Conservation (phyloP, 345 rosid species). For the sweet orange (Citrus sinensis) region DNA sequence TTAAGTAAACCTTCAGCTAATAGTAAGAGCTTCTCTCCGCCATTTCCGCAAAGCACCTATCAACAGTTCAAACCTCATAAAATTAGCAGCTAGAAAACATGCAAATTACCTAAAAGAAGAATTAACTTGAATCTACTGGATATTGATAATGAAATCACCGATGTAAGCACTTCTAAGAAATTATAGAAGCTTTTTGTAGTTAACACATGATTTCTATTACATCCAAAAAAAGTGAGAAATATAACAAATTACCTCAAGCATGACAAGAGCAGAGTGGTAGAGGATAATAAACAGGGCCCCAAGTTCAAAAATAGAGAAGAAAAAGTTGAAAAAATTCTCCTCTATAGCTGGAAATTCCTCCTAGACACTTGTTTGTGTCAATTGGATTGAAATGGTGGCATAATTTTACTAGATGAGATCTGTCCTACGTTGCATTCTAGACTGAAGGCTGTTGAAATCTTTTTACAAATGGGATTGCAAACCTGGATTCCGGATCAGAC, state of each 20-base stretch:
- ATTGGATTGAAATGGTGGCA: not conserved
- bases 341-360: not conserved
- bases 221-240: not conserved
- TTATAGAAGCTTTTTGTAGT: not conserved
- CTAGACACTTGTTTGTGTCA: not conserved
- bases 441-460: not conserved
- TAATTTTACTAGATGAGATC: not conserved
- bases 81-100: conserved; percentile 13
- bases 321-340: not conserved
- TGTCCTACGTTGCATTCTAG: not conserved
- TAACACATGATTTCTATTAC: not conserved
- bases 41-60: conserved; percentile 85
- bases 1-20: conserved; percentile 92
- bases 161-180: not conserved
- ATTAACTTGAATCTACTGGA: not conserved
- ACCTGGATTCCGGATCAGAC: not conserved
- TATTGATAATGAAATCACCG: not conserved
- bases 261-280: not conserved
- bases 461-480: conserved; percentile 6
- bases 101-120: not conserved
- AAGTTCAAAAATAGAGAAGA: not conserved
- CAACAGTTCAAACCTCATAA: conserved; percentile 17
- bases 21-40: conserved; percentile 75
- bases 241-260: not conserved
- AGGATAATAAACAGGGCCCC: not conserved